Conservation (phyloP, 2,329 filamentous ascomycete genomes). For the Diaporthe ampelina region DNA sequence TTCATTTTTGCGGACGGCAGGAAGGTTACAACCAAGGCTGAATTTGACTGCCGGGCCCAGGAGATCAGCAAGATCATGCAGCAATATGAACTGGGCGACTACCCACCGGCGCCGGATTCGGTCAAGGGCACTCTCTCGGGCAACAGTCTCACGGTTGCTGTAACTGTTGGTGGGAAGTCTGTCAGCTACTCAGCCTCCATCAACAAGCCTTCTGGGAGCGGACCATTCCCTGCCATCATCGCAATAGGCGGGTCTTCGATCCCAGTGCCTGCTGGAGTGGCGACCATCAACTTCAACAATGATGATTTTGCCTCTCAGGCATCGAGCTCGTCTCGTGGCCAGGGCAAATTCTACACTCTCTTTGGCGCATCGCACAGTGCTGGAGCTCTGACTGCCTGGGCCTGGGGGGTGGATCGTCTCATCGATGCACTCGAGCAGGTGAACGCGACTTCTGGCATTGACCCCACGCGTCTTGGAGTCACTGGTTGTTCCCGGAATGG, state of each 20-base stretch:
- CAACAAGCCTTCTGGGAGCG: slow-evolving; percentile 57
- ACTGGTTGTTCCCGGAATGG: slow-evolving; percentile 76
- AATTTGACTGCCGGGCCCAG: slow-evolving; percentile 62
- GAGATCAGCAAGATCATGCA: slow-evolving; percentile 64
- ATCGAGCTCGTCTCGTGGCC: slow-evolving; percentile 62
- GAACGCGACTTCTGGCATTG: slow-evolving; percentile 60
- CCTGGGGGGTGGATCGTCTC: slow-evolving; percentile 73
- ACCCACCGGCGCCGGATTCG: slow-evolving; percentile 60
- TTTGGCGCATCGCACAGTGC: slow-evolving; percentile 69
- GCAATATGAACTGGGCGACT: slow-evolving; percentile 65
- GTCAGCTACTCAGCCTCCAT: slow-evolving; percentile 61
- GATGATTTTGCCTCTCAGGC: slow-evolving; percentile 68
- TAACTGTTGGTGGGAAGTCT: slow-evolving; percentile 59
- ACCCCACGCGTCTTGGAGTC: slow-evolving; percentile 65
- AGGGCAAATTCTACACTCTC: slow-evolving; percentile 71
- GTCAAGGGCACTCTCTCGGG: slow-evolving; percentile 61
- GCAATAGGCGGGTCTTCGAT: slow-evolving; percentile 68
- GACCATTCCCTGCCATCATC: slow-evolving; percentile 70
- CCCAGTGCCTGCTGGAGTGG: slow-evolving; percentile 67
- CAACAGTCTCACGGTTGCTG: slow-evolving; percentile 58
- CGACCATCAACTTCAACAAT: slow-evolving; percentile 71
- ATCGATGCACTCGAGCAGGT: slow-evolving; percentile 71
- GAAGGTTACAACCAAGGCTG: slow-evolving; percentile 59
- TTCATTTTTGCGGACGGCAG: slow-evolving; percentile 60
- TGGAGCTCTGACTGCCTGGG: slow-evolving; percentile 73